Base-by-base conservation (phyloP, 352 stramenopile genomes). In the Phytophthora syringae region DNA sequence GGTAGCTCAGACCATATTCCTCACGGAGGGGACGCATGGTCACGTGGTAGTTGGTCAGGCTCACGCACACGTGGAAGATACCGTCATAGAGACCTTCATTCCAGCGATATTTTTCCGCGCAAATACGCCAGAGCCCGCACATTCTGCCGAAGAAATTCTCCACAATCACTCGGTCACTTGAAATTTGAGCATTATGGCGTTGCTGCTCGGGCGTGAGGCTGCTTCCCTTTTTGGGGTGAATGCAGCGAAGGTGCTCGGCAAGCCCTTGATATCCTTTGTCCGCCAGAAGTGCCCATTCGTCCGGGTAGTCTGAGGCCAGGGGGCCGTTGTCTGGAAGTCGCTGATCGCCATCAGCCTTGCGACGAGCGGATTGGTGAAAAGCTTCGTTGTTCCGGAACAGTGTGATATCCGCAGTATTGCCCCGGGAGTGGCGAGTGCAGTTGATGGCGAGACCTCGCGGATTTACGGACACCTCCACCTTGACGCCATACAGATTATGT, bases 181-280 rank as follows among this genome's bases (percentile, higher is more conserved):
- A n/a, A n/a, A n/a, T n/a, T 15, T 40, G 34, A 40, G 34, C 34
- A 6, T 40, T 40, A 5, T 40, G 34, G 34, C 34, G 13, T 6
- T 40, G 34, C 10, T 40, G 12, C 6, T 40, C 34, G 5, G 13
- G 34, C 12, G 34, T 18, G 5, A 40, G 11, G 11, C 0, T 40
- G 3, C 1, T 40, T 3, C 5, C 34, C 11, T 40, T 40, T 18
- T 18, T 40, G 1, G 34, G 34, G 11, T 40, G 1, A 6, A 18
- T 40, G 11, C 34, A 40, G 1, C 25, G 44, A 16, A n/a, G n/a
- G n/a, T n/a, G n/a, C n/a, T n/a, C n/a, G n/a, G n/a, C n/a, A n/a
- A n/a, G n/a, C n/a, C n/a, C 43, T 34, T 34, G 43, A 5, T 50
- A 50, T 21, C 43, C 22, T 5, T 50, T 50, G 21, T 50, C 43